Evolutionary conservation across 306 rosid species (phyloP).

Genomic region (Rosa rugosa): DNA sequence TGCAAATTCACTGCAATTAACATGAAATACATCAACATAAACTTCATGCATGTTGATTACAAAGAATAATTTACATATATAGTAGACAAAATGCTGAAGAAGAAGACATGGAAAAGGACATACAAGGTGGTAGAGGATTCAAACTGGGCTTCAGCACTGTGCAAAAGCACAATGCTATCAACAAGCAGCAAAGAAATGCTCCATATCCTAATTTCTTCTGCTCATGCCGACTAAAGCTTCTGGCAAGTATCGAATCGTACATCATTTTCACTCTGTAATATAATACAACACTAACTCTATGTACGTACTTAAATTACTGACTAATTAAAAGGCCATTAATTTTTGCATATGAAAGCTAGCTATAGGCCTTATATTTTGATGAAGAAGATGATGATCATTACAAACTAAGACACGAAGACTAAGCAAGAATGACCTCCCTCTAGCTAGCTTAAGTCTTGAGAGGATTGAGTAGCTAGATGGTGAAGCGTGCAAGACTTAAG

Average conservation of each 20-base stretch:
- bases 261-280: conserved; percentile 25
- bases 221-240: conserved; percentile 80
- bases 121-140: conserved; percentile 60
- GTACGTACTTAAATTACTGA: conserved; percentile 6
- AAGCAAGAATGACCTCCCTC: conserved; percentile 5
- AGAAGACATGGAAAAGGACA: conserved; percentile 27
- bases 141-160: conserved; percentile 66
- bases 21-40: conserved; percentile 7
- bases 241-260: conserved; percentile 64
- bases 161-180: conserved; percentile 56
- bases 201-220: conserved; percentile 75
- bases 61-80: not conserved
- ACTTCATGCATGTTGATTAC: not conserved
- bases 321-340: not conserved
- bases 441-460: not conserved
- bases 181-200: conserved; percentile 61
- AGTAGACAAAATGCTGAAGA: not conserved
- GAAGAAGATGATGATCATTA: conserved; percentile 4
- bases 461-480: conserved; percentile 20
- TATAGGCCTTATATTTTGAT: not conserved
- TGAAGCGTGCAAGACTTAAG: conserved; percentile 17
- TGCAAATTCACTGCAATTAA: conserved; percentile 56
- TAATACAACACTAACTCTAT: not conserved
- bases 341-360: not conserved
- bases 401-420: not conserved